phyloP scores from a whole-genome alignment of 1,284 basidiomycete species.

The Austropuccinia psidii region DNA sequence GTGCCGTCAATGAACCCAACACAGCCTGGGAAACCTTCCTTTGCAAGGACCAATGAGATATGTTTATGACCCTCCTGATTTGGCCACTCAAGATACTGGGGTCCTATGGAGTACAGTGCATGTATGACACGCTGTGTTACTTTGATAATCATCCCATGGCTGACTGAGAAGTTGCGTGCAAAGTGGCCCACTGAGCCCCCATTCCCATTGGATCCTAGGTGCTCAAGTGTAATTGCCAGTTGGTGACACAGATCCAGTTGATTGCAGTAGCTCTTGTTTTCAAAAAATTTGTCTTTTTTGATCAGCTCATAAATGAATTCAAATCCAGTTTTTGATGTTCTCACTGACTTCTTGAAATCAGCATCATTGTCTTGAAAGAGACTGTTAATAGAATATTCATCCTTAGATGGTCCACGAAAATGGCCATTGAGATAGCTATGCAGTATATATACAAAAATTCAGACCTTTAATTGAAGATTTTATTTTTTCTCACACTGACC shows the following conservation, averaged over 20 bases:
- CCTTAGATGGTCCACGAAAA: too few species aligned
- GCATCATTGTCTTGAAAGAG: neutral
- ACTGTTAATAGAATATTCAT: neutral
- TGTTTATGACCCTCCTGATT: neutral
- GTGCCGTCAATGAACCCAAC: constrained; percentile 17
- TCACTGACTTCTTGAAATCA: neutral
- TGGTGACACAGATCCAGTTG: neutral
- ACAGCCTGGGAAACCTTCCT: constrained; percentile 11
- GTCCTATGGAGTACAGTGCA: neutral
- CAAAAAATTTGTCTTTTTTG: neutral
- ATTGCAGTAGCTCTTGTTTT: neutral
- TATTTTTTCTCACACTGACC: too few species aligned
- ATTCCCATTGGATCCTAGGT: constrained; percentile 19
- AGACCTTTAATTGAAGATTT: too few species aligned
- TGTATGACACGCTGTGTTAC: neutral
- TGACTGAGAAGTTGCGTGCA: neutral
- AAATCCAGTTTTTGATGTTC: neutral
- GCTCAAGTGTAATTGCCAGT: neutral
- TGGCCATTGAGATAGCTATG: too few species aligned
- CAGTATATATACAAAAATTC: too few species aligned
- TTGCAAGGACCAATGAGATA: neutral
- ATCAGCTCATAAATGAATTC: neutral
- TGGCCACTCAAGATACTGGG: neutral
- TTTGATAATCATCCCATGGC: constrained; percentile 2
- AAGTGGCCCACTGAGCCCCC: neutral